phyloP scores from a whole-genome alignment of 2,329 filamentous ascomycete genomes.

The Neofusicoccum kwambonambiense region DNA sequence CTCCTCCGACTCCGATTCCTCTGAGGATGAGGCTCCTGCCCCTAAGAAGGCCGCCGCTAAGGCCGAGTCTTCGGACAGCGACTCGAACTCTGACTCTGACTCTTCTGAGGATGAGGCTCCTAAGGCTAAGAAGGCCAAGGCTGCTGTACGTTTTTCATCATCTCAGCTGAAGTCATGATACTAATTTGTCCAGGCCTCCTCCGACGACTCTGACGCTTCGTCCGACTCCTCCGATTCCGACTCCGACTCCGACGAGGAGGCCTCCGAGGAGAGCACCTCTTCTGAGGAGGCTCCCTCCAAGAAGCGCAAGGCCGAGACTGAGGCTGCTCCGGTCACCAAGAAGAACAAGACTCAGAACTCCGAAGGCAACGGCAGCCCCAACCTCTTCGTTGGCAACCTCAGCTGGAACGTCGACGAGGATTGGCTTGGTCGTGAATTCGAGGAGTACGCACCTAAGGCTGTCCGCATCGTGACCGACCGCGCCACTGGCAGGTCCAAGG shows the following conservation, averaged over 20 bases:
- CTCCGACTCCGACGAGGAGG: constrained; percentile 20
- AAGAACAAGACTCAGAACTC: constrained; percentile 63
- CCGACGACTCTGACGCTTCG: not conserved
- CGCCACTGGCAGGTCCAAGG: constrained; percentile 78
- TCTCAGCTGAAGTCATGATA: not conserved
- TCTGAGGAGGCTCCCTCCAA: constrained; percentile 49
- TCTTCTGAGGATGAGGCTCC: constrained; percentile 19
- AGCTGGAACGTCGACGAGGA: constrained; percentile 90
- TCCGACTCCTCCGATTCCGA: constrained; percentile 7
- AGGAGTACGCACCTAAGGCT: constrained; percentile 70
- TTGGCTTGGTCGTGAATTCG: constrained; percentile 76
- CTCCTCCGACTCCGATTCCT: constrained; percentile 37
- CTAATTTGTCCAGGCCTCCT: not conserved
- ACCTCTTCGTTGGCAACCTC: constrained; percentile 86
- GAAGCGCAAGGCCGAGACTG: constrained; percentile 66
- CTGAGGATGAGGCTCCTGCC: constrained; percentile 29
- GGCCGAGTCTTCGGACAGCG: constrained; percentile 11
- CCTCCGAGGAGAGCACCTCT: constrained; percentile 33
- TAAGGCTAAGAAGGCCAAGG: constrained; percentile 15
- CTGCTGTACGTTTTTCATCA: not conserved
- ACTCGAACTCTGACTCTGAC: constrained; percentile 23
- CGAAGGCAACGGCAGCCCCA: constrained; percentile 52
- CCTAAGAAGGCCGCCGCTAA: constrained; percentile 22
- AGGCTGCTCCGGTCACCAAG: constrained; percentile 57
- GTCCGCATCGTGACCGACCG: constrained; percentile 82